Percentiles rank a stretch among this genome's conserved stretches.
Evolutionary conservation across 1,284 basidiomycete species (phyloP).

Genomic region (Peniophora sp.): DNA sequence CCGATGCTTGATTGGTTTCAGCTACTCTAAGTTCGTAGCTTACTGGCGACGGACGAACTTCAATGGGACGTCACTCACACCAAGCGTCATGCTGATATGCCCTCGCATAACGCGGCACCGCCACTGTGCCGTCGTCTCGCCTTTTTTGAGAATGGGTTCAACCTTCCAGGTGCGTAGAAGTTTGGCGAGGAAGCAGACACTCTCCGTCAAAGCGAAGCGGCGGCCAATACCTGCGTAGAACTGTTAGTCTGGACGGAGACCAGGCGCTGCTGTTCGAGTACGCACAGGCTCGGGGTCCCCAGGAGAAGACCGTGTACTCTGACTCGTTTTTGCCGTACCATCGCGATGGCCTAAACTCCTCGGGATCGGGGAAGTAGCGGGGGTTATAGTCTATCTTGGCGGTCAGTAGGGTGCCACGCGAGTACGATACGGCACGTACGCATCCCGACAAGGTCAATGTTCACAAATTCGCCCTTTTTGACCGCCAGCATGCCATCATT

Average conservation of each 20-base stretch:
- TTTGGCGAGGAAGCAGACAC: conserved; percentile 40
- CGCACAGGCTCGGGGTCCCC: conserved; percentile 33
- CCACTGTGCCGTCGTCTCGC: conserved; percentile 38
- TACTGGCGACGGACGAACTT: conserved; percentile 16
- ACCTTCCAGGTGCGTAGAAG: conserved; percentile 45
- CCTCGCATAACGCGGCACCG: conserved; percentile 33
- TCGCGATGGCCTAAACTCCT: conserved; percentile 28
- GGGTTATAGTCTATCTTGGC: conserved; percentile 24
- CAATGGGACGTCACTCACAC: conserved; percentile 32
- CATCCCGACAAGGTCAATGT: conserved; percentile 43
- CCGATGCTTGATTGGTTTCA: too few species aligned
- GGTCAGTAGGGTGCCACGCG: background rate
- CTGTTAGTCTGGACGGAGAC: background rate
- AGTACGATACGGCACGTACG: conserved; percentile 27
- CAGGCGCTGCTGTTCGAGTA: background rate
- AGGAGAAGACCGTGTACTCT: conserved; percentile 30
- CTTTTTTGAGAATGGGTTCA: conserved; percentile 29
- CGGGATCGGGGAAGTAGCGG: conserved; percentile 29
- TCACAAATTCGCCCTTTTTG: conserved; percentile 19
- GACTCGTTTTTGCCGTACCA: conserved; percentile 25
- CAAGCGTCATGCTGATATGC: conserved; percentile 29
- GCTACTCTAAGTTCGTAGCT: too few species aligned
- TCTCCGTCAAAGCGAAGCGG: conserved; percentile 45
- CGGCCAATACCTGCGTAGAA: conserved; percentile 45
- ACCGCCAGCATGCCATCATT: conserved; percentile 9